These are phyloP conservation scores for Parathielavia appendiculata DNA, from an alignment of 495 filamentous ascomycete genomes.

Conservation along the genomic window DNA sequence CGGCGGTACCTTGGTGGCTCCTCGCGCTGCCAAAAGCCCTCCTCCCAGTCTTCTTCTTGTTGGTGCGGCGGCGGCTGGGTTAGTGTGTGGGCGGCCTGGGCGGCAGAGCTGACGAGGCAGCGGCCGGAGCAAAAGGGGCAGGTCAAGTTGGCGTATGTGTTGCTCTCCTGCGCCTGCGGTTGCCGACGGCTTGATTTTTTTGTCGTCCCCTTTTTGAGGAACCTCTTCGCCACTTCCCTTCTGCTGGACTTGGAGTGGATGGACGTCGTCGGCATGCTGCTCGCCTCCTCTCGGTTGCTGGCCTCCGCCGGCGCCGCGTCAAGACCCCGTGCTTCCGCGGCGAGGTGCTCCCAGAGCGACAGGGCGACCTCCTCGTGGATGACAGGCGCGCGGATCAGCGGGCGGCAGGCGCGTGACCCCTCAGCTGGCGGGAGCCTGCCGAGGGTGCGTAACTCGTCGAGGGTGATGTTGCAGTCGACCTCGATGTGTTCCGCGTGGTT, in stretches of 20 bases:
- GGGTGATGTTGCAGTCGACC: constrained; percentile 19
- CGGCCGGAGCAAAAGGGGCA: constrained; percentile 2
- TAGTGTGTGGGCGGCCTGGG: background rate
- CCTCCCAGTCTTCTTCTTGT: background rate
- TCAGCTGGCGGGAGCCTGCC: constrained; percentile 12
- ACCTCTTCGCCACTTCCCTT: background rate
- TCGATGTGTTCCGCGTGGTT: constrained; percentile 1
- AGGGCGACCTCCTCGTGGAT: constrained; percentile 23
- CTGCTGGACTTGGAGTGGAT: background rate
- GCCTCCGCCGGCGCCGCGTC: background rate
- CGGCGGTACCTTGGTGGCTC: background rate
- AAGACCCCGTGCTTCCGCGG: background rate
- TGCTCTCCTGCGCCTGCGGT: background rate
- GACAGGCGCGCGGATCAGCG: constrained; percentile 21
- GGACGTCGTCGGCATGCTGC: background rate
- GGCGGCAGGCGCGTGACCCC: constrained; percentile 15
- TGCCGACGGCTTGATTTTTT: too few species aligned
- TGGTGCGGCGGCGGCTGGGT: too few species aligned
- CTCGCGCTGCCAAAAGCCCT: background rate
- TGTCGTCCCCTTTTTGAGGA: background rate
- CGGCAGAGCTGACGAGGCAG: background rate
- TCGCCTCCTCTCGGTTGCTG: background rate
- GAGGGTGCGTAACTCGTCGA: constrained; percentile 18
- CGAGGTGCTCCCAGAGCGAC: constrained; percentile 19
- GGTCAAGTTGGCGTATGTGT: background rate